Evolutionary conservation across 2,329 filamentous ascomycete species (phyloP).

Genomic region (Fusarium hostae): DNA sequence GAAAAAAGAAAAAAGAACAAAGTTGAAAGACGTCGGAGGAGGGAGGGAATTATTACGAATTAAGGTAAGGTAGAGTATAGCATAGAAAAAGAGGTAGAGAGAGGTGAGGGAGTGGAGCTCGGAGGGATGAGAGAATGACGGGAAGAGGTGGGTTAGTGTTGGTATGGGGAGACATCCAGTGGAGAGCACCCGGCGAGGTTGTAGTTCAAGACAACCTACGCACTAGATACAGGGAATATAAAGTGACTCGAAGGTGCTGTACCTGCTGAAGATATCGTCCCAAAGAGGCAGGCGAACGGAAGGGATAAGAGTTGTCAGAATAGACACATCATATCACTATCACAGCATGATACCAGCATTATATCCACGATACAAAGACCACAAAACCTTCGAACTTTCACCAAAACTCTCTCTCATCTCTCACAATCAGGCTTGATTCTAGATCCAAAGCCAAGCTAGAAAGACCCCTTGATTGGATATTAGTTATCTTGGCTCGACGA

Average conservation of each 20-base stretch:
- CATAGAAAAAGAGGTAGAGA: conserved; percentile 11
- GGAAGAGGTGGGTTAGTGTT: conserved; percentile 17
- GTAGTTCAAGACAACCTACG: conserved; percentile 20
- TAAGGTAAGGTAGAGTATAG: conserved; percentile 23
- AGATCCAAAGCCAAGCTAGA: conserved; percentile 14
- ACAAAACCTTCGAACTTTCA: background rate
- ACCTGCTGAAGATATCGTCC: conserved; percentile 13
- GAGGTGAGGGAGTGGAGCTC: background rate
- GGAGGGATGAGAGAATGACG: conserved; percentile 24
- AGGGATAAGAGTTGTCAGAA: conserved; percentile 7
- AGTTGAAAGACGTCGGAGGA: conserved; percentile 14
- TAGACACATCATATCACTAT: background rate
- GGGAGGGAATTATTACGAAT: conserved; percentile 35
- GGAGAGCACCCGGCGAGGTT: conserved; percentile 18
- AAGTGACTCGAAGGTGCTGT: conserved; percentile 19
- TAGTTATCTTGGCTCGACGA: conserved; percentile 19
- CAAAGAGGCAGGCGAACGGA: conserved; percentile 23
- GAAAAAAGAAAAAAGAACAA: conserved; percentile 7
- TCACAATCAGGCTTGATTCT: conserved; percentile 4
- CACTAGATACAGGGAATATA: conserved; percentile 10
- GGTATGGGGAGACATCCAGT: conserved; percentile 24
- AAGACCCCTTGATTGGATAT: conserved; percentile 5
- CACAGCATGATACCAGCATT: background rate
- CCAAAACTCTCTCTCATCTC: conserved; percentile 16
- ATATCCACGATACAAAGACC: background rate